phyloP scores from a whole-genome alignment of 139 green algal genomes.

The Chlorella sp. region DNA sequence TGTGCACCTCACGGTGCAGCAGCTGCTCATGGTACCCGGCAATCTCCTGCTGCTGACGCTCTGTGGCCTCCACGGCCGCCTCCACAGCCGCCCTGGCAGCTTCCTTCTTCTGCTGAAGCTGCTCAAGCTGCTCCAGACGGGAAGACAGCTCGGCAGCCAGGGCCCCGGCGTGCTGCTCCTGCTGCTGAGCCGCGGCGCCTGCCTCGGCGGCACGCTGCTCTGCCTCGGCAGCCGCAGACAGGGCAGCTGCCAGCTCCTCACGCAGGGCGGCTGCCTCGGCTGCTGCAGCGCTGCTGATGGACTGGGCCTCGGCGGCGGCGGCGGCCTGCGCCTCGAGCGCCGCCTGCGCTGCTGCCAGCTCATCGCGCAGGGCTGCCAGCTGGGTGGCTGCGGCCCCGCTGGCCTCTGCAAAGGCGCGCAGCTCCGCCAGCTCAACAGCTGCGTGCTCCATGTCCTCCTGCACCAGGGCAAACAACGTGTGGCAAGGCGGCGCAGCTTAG shows the following conservation, averaged over 20 bases:
- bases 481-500: too few relatives aligned
- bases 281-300: neutral
- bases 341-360: neutral
- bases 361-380: neutral
- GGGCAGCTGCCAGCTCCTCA: conserved; percentile 5
- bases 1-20: neutral
- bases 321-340: neutral
- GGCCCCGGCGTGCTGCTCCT: neutral
- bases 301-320: neutral
- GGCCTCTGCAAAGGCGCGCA: conserved; percentile 2
- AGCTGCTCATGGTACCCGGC: conserved; percentile 5
- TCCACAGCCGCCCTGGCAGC: neutral
- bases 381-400: neutral
- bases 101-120: conserved; percentile 11
- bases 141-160: conserved; percentile 23
- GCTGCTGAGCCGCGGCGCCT: neutral
- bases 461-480: neutral
- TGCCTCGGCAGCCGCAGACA: neutral
- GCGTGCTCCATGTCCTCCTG: conserved; percentile 19
- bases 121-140: neutral
- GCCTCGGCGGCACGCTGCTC: neutral
- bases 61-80: neutral
- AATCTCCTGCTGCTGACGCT: neutral
- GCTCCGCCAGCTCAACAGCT: neutral
- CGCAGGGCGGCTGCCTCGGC: conserved; percentile 8